phyloP scores from a whole-genome alignment of 2,329 filamentous ascomycete genomes.

The Pseudogymnoascus sp. region DNA sequence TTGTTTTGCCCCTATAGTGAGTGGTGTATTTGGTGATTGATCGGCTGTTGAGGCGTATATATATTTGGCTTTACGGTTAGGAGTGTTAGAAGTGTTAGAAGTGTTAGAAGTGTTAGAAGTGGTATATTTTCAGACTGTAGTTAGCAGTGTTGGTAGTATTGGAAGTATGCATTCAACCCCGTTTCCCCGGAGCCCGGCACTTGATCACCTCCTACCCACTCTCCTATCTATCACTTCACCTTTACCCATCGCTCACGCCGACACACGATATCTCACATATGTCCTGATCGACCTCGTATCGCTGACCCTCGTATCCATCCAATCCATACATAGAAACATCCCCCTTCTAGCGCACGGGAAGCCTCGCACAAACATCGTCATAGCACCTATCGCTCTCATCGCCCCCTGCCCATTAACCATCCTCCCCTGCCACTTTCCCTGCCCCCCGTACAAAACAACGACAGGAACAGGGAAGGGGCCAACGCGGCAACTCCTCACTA shows the following conservation, averaged over 20 bases:
- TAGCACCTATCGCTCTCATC: background rate
- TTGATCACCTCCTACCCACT: background rate
- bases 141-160: background rate
- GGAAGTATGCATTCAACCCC: background rate
- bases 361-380: background rate
- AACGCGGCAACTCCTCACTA: background rate
- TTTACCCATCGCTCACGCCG: background rate
- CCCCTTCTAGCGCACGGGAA: background rate
- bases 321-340: no score
- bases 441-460: background rate
- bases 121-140: background rate
- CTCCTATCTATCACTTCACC: background rate
- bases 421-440: background rate
- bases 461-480: background rate
- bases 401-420: background rate
- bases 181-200: background rate
- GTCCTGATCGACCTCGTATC: background rate
- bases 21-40: background rate
- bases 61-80: background rate
- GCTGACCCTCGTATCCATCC: background rate
- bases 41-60: background rate
- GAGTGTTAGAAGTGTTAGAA: no score
- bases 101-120: no score
- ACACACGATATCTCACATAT: background rate
- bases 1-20: background rate